phyloP scores from a whole-genome alignment of 2,329 filamentous ascomycete genomes.

The Neofusicoccum cordaticola region DNA sequence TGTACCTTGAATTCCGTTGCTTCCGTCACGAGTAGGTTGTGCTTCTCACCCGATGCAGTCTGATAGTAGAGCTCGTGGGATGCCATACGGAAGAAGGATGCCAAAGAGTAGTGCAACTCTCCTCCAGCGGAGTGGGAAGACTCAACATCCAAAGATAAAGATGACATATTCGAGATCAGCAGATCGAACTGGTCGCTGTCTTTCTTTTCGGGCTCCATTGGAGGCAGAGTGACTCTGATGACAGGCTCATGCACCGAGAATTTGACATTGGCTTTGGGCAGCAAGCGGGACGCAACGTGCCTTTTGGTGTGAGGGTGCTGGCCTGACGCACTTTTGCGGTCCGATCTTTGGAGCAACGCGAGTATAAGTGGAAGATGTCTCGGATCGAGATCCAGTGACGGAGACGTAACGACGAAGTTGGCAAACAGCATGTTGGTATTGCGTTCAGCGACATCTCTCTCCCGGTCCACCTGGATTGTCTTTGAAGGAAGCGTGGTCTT shows the following conservation, averaged over 20 bases:
- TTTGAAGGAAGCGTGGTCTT: slow-evolving; percentile 94
- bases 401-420: slow-evolving; percentile 93
- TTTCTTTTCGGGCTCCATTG: slow-evolving; percentile 57
- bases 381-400: slow-evolving; percentile 88
- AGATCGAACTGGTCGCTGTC: slow-evolving; percentile 85
- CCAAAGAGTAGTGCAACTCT: slow-evolving; percentile 81
- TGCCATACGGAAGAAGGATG: slow-evolving; percentile 76
- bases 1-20: slow-evolving; percentile 83
- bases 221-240: slow-evolving; percentile 80
- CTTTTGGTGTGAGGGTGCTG: slow-evolving; percentile 39
- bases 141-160: slow-evolving; percentile 87
- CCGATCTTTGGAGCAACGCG: slow-evolving; percentile 62
- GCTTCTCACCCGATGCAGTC: slow-evolving; percentile 74
- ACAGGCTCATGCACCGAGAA: slow-evolving; percentile 97
- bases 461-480: slow-evolving; percentile 75
- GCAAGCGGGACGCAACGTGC: slow-evolving; percentile 77
- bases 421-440: slow-evolving; percentile 97
- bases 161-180: slow-evolving; percentile 92
- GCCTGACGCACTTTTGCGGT: slow-evolving; percentile 17
- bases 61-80: slow-evolving; percentile 94
- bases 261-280: slow-evolving; percentile 93
- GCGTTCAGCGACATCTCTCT: slow-evolving; percentile 71
- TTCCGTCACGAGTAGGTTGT: slow-evolving; percentile 85
- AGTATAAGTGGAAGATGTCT: slow-evolving; percentile 84
- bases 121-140: slow-evolving; percentile 88